Base-by-base conservation (phyloP, 306 rosid genomes). In the Pueraria montana region DNA sequence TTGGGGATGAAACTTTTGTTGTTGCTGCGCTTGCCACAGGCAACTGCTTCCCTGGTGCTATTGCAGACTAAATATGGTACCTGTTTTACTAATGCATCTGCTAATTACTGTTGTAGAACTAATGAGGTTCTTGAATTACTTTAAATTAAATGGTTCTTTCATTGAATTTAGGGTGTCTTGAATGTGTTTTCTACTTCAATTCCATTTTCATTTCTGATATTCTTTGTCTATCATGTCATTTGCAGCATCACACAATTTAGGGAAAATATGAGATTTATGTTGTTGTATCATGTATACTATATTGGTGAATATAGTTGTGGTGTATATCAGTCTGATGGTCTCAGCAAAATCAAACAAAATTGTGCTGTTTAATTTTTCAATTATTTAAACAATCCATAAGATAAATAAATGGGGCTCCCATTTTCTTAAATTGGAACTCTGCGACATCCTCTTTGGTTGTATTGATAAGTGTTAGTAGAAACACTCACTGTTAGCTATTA, bases 1-100 rank as follows among this genome's bases (percentile, higher is more conserved):
- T 75, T n/a, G 27, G 40, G 82, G 71, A 67, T 55, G 61, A 40
- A 40, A 55, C 76, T 65, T 78, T 78, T 72, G 72, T 34, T 34
- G 64, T 20, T 72, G 21, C 6, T 16, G 24, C 3, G 18, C 46
- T 24, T 42, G 63, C 40, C 72, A 65, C 43, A 11, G 27, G 16
- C 49, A 42, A 42, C 58, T 71, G 72, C 48, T 72, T 83, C 49
- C 72, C 18, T 55, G 3, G 21, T 16, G 81, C 14, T 79, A 73
- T 59, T 58, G 34, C 16, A 23, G 77, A 43, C 36, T 66, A 36
- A 68, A 32, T 65, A 56, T 38, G 8, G 4, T 14, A 1, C 61
- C 24, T 30, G 17, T 79, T 74, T 34, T 34, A 23, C 53, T 4
- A 11, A 24, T 80, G 66, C 43, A 26, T 45, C 23, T 58, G 17